Conservation (phyloP, 306 rosid species). For the Sechiopsis laciniata region DNA sequence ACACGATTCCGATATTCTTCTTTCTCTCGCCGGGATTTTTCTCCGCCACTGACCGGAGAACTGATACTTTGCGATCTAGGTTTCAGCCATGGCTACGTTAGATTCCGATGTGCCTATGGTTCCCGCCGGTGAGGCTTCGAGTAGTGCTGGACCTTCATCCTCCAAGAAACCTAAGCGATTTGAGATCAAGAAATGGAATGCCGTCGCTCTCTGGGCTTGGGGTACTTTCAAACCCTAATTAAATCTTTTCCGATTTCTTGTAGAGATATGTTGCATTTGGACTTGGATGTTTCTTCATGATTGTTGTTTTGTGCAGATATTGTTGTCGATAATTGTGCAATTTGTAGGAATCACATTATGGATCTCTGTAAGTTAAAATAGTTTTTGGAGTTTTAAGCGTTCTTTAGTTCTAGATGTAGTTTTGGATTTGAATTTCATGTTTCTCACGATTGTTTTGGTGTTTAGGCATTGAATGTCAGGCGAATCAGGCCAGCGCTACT, state of each 20-base stretch:
- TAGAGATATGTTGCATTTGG: not conserved
- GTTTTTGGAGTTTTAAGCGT: not conserved
- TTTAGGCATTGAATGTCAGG: slow-evolving; percentile 91
- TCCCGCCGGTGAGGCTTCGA: slow-evolving; percentile 63
- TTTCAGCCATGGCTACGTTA: slow-evolving; percentile 47
- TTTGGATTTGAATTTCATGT: not conserved
- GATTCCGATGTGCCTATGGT: slow-evolving; percentile 69
- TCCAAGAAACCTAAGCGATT: slow-evolving; percentile 72
- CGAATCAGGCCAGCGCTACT: slow-evolving; percentile 92
- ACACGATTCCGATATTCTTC: too few species aligned
- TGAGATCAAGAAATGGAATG: slow-evolving; percentile 95
- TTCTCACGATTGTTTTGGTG: not conserved
- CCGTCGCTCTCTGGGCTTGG: slow-evolving; percentile 94
- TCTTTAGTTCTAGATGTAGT: not conserved
- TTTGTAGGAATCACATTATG: slow-evolving; percentile 92
- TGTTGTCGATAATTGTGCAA: slow-evolving; percentile 91
- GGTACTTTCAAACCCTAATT: slow-evolving; percentile 45
- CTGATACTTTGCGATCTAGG: not conserved
- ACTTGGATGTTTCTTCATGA: slow-evolving; percentile 8
- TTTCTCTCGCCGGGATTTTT: not conserved
- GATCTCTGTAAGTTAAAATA: slow-evolving; percentile 61
- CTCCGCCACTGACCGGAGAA: not conserved
- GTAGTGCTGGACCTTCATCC: slow-evolving; percentile 53
- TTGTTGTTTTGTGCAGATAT: slow-evolving; percentile 47
- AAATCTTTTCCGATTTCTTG: not conserved